Conservation (phyloP, 169 alveolate species). For the Miamiensis avidus region DNA sequence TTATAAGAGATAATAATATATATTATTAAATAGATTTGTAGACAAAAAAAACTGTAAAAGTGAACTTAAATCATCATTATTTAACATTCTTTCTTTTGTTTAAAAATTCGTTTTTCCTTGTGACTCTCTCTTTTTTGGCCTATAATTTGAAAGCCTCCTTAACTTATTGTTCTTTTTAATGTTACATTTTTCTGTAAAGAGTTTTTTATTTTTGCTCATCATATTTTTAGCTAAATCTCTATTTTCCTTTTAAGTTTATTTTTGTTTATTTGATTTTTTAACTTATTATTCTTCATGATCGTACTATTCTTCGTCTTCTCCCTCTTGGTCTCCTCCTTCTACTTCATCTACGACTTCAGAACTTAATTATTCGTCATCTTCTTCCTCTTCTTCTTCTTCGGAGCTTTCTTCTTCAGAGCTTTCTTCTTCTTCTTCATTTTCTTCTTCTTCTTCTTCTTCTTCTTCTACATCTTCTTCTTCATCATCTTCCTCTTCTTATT, state of each 20-base stretch:
- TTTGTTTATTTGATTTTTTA: conserved; percentile 41
- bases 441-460: neutral
- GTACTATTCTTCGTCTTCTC: conserved; percentile 34
- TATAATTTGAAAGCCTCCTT: conserved; percentile 53
- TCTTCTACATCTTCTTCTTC: conserved; percentile 16
- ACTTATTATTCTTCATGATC: conserved; percentile 33
- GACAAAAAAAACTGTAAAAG: no score
- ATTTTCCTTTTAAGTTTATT: conserved; percentile 66
- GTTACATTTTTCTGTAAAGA: conserved; percentile 66
- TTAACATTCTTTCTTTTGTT: neutral
- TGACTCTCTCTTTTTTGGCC: conserved; percentile 10
- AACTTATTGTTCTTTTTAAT: conserved; percentile 54
- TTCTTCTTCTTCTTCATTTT: conserved; percentile 18
- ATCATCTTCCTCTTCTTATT: neutral
- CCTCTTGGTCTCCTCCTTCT: conserved; percentile 49
- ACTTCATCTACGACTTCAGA: conserved; percentile 15
- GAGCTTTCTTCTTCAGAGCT: neutral
- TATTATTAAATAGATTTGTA: no score
- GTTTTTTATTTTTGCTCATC: conserved; percentile 80
- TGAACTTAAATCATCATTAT: no score
- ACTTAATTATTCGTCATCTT: conserved; percentile 1
- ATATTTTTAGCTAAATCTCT: conserved; percentile 80
- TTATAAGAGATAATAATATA: no score
- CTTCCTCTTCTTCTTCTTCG: conserved; percentile 5
- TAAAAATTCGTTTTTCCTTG: conserved; percentile 9